Evolutionary conservation across 2,329 filamentous ascomycete species (phyloP).

Genomic region (Pyrenochaeta sp.): DNA sequence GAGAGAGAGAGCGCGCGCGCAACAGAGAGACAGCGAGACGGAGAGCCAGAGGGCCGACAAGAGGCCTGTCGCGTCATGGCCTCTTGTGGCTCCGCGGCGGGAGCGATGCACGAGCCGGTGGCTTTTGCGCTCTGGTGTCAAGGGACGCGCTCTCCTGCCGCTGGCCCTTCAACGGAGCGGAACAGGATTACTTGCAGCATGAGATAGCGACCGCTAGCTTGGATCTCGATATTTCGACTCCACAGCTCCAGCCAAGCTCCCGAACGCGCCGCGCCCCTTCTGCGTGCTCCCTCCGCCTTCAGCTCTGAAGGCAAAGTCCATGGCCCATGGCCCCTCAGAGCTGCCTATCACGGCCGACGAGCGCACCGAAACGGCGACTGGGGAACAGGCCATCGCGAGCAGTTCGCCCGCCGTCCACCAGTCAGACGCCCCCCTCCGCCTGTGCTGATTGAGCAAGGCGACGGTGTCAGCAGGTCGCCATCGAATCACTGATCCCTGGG

Average conservation of each 20-base stretch:
- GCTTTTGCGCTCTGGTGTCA: constrained; percentile 13
- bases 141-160: neutral
- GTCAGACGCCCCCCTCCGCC: constrained; percentile 24
- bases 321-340: constrained; percentile 10
- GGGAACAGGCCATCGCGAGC: constrained; percentile 23
- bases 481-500: constrained; percentile 38
- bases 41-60: too few species aligned
- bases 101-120: constrained; percentile 18
- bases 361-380: constrained; percentile 30
- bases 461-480: constrained; percentile 40
- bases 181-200: constrained; percentile 36
- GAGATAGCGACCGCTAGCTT: constrained; percentile 37
- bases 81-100: constrained; percentile 11
- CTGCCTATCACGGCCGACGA: constrained; percentile 32
- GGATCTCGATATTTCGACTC: constrained; percentile 30
- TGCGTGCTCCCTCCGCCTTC: constrained; percentile 7
- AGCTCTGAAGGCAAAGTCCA: neutral
- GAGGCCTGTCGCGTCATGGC: too few species aligned
- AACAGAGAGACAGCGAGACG: too few species aligned
- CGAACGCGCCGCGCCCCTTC: constrained; percentile 16
- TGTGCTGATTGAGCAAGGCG: constrained; percentile 45
- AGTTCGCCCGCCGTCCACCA: constrained; percentile 27
- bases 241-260: constrained; percentile 23
- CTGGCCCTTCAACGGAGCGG: neutral
- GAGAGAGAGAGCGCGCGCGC: too few species aligned